Conservation (phyloP, 2,329 filamentous ascomycete species). For the Ophiocordyceps unilateralis region DNA sequence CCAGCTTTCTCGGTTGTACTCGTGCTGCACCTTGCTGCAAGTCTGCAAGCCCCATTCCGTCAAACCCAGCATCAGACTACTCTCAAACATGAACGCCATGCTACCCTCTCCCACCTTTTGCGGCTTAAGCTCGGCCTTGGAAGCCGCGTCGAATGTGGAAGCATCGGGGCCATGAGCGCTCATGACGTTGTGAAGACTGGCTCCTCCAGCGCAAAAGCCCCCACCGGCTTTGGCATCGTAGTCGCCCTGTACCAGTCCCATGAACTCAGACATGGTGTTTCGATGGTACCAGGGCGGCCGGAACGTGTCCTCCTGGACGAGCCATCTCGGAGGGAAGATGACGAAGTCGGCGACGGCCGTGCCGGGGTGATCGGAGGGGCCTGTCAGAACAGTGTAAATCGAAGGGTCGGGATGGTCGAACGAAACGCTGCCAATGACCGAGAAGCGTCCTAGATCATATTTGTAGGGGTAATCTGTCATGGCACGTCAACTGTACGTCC, state of each 20-base stretch:
- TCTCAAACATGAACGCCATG: slow-evolving; percentile 57
- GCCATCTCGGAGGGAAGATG: slow-evolving; percentile 57
- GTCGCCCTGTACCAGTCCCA: slow-evolving; percentile 38
- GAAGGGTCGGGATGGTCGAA: slow-evolving; percentile 66
- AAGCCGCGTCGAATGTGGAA: slow-evolving; percentile 35
- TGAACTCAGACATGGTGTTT: slow-evolving; percentile 51
- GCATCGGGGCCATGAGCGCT: slow-evolving; percentile 47
- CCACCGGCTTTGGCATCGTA: slow-evolving; percentile 45
- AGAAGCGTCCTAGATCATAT: slow-evolving; percentile 66
- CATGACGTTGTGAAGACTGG: slow-evolving; percentile 53
- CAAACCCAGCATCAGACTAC: slow-evolving; percentile 51
- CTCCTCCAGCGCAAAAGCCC: slow-evolving; percentile 40
- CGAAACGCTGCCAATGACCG: slow-evolving; percentile 52
- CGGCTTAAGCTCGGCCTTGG: slow-evolving; percentile 34
- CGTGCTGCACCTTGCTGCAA: slow-evolving; percentile 36
- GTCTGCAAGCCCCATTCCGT: slow-evolving; percentile 50
- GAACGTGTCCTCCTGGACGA: slow-evolving; percentile 54
- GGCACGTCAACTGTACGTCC: too few species aligned
- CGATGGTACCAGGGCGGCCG: slow-evolving; percentile 58
- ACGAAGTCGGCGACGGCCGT: slow-evolving; percentile 57
- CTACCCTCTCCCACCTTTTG: slow-evolving; percentile 41
- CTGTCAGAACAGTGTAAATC: slow-evolving; percentile 59
- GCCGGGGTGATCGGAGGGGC: slow-evolving; percentile 38
- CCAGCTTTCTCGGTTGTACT: slow-evolving; percentile 58
- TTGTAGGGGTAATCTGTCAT: slow-evolving; percentile 51